Conservation (phyloP, 495 filamentous ascomycete species). For the Margaritispora aquatica region DNA sequence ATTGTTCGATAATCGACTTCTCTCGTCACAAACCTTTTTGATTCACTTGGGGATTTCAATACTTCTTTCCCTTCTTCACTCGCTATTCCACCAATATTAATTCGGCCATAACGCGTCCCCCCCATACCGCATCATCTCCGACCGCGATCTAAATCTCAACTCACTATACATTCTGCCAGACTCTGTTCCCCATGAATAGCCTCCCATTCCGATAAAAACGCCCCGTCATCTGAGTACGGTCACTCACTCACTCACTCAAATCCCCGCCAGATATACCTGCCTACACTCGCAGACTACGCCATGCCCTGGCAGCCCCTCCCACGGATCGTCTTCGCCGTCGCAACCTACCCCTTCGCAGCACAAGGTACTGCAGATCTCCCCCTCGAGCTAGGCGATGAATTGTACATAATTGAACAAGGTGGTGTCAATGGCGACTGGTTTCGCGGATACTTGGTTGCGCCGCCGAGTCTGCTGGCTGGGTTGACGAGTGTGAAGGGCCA, state of each 20-base stretch:
- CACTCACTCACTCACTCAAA: too few relatives aligned
- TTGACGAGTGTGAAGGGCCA: conserved; percentile 89
- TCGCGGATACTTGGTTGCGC: conserved; percentile 89
- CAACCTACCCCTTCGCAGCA: conserved; percentile 85
- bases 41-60: too few relatives aligned
- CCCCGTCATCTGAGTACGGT: conserved; percentile 34
- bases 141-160: neutral
- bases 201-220: neutral
- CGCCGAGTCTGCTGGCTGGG: conserved; percentile 86
- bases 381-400: conserved; percentile 92
- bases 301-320: conserved; percentile 98
- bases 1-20: too few relatives aligned
- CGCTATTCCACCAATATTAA: neutral
- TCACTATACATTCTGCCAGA: too few relatives aligned
- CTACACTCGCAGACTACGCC: too few relatives aligned
- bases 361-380: conserved; percentile 87
- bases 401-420: conserved; percentile 98
- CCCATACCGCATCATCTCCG: neutral
- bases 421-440: conserved; percentile 83
- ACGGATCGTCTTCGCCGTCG: conserved; percentile 95
- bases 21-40: too few relatives aligned
- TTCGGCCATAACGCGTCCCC: neutral
- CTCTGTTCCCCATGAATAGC: neutral
- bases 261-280: too few relatives aligned
- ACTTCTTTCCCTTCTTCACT: neutral